Base-by-base conservation (phyloP, 1,284 basidiomycete genomes). In the Malassezia furfur region DNA sequence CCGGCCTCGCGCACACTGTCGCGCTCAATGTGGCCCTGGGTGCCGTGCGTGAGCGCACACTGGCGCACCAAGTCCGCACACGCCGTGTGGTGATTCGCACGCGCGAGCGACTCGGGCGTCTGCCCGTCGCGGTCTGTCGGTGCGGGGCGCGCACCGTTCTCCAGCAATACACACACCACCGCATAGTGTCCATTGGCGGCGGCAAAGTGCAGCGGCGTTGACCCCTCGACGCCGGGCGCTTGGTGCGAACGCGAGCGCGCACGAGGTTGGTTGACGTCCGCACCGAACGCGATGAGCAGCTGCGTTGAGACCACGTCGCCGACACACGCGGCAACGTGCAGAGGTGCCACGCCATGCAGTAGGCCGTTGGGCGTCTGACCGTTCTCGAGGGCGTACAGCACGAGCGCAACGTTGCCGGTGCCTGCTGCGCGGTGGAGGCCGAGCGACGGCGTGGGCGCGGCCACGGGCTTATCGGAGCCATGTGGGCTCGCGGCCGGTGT, bases 161-260 rank as follows among this genome's bases (percentile, higher is more conserved):
- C 61, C 28, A 74, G 66, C 2, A 74, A 60, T 32, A 65, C 48
- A 9, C 65, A 63, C 14, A 67, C 60, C n/a, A 70, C 61, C 17
- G 52, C 61, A 34, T 63, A 35, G 53, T 74, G 71, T 6, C 70
- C 70, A 25, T 68, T 66, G 32, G 69, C 70, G 5, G 71, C 69
- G 9, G 71, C 71, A 54, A 74, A 74, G 48, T 74, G 71, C 15
- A 74, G 61, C 3, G 70, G 59, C 4, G 68, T 68, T 15, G 68
- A 69, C 3, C 68, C 71, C 37, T 68, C 66, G 35, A 66, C 60
- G 45, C 70, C 68, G 3, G 65, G 62, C 3, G 59, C 59, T 15
- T 49, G 57, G 25, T 28, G 46, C 30, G 55, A 52, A 7, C 50
- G 38, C 11, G 48, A 31, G n/a, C 39, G 25, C 21, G 28, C 30